Evolutionary conservation across 106 monocot genomes (phyloP).

Genomic region (Dioscorea zingiberensis): DNA sequence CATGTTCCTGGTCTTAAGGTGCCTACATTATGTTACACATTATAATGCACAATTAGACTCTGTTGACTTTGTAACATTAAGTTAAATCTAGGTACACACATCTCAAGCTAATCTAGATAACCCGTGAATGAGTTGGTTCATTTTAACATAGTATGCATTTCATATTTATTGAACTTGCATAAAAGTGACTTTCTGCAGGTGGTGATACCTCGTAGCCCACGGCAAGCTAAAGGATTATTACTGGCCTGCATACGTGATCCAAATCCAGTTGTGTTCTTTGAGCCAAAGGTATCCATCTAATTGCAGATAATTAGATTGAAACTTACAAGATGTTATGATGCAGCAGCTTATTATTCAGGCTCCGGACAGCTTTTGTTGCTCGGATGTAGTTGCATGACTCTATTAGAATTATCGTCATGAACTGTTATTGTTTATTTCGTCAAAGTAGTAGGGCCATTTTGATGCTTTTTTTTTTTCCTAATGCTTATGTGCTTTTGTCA

Average conservation of each 20-base stretch:
- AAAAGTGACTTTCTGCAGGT: conserved; percentile 33
- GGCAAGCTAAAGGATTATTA: conserved; percentile 84
- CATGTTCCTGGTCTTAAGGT: conserved; percentile 99
- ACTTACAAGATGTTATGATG: not conserved
- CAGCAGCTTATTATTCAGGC: not conserved
- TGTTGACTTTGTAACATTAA: too few species aligned
- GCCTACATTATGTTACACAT: not conserved
- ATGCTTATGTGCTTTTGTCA: not conserved
- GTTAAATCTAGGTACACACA: too few species aligned
- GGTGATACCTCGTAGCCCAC: conserved; percentile 93
- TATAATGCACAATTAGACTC: too few species aligned
- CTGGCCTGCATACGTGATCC: conserved; percentile 90
- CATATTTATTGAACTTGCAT: too few species aligned
- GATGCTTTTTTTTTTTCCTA: not conserved
- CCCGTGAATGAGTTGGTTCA: too few species aligned
- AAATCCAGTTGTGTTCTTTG: conserved; percentile 94
- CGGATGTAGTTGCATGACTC: too few species aligned
- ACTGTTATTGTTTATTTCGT: too few species aligned
- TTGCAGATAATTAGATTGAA: not conserved
- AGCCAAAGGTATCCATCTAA: conserved; percentile 71
- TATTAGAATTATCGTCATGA: too few species aligned
- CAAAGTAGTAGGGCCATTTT: too few species aligned
- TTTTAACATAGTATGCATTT: too few species aligned
- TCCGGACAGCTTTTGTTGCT: too few species aligned
- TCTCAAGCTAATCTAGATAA: too few species aligned